These are phyloP conservation scores for Talaromyces sp. DNA, from an alignment of 2,329 filamentous ascomycete genomes.

Conservation along the genomic window DNA sequence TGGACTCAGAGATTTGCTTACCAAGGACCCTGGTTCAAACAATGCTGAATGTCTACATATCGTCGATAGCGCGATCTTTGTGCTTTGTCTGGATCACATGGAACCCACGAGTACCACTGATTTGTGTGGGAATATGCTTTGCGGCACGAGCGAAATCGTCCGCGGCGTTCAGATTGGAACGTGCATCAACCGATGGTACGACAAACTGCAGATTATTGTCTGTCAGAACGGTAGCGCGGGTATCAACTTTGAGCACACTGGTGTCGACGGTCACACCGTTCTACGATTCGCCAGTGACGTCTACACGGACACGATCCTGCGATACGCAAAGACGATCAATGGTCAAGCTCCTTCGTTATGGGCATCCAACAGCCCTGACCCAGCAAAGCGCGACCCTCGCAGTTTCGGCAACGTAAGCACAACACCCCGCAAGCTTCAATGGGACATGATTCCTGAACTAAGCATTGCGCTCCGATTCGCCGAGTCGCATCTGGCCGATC, in stretches of 20 bases:
- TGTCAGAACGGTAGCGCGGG: constrained; percentile 98
- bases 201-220: constrained; percentile 98
- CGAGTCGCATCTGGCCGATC: constrained; percentile 86
- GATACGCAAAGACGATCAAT: constrained; percentile 93
- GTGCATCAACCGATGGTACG: constrained; percentile 98
- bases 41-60: constrained; percentile 96
- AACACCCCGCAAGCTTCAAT: constrained; percentile 92
- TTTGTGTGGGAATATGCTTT: constrained; percentile 98
- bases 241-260: constrained; percentile 99
- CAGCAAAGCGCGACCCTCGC: constrained; percentile 82
- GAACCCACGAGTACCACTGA: constrained; percentile 76
- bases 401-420: constrained; percentile 92
- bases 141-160: constrained; percentile 86
- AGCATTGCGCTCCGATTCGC: constrained; percentile 90
- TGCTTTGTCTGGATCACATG: constrained; percentile 88
- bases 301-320: constrained; percentile 95
- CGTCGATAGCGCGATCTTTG: constrained; percentile 88
- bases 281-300: constrained; percentile 93
- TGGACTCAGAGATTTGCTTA: constrained; percentile 79
- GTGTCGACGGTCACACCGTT: constrained; percentile 95
- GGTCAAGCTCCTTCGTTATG: constrained; percentile 87
- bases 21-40: constrained; percentile 80
- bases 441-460: constrained; percentile 93
- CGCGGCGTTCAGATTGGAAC: constrained; percentile 94
- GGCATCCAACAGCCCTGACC: constrained; percentile 86